These are phyloP conservation scores for Tricholoma matsutake DNA, from an alignment of 768 basidiomycete species.

Conservation along the genomic window DNA sequence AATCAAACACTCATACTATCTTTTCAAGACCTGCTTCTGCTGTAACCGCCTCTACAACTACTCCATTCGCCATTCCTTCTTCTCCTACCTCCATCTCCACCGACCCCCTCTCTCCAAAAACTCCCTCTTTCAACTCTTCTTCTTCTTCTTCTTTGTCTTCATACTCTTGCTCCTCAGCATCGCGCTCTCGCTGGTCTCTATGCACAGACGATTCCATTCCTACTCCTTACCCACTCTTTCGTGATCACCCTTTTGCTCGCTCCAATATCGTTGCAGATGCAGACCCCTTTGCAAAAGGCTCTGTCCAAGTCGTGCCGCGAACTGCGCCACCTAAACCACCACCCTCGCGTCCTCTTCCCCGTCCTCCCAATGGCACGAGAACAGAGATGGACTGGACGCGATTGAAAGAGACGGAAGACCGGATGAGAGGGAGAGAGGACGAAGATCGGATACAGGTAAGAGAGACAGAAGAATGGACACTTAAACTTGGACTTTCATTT, in stretches of 20 bases:
- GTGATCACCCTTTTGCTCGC: slow-evolving; percentile 13
- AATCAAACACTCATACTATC: background rate
- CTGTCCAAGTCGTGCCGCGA: slow-evolving; percentile 19
- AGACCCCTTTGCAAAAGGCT: slow-evolving; percentile 26
- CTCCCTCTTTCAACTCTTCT: background rate
- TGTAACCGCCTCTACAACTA: slow-evolving; percentile 9
- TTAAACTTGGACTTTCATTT: background rate
- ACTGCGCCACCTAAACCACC: background rate
- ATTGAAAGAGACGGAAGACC: no score
- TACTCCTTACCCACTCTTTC: slow-evolving; percentile 6
- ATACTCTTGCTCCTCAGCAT: background rate
- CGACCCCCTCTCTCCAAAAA: background rate
- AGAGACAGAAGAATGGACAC: background rate
- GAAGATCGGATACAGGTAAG: background rate
- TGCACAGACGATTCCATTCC: slow-evolving; percentile 14
- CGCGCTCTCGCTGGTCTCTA: slow-evolving; percentile 11
- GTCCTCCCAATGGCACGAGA: background rate
- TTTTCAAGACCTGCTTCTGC: slow-evolving; percentile 15
- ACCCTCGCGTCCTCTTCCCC: background rate
- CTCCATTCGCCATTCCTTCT: slow-evolving; percentile 4
- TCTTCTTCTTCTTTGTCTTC: background rate
- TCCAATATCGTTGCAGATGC: slow-evolving; percentile 4
- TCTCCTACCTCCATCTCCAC: background rate
- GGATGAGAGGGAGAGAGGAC: no score
- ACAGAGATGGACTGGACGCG: no score